Conservation (phyloP, 2,329 filamentous ascomycete genomes). For the Aureobasidium namibiae region DNA sequence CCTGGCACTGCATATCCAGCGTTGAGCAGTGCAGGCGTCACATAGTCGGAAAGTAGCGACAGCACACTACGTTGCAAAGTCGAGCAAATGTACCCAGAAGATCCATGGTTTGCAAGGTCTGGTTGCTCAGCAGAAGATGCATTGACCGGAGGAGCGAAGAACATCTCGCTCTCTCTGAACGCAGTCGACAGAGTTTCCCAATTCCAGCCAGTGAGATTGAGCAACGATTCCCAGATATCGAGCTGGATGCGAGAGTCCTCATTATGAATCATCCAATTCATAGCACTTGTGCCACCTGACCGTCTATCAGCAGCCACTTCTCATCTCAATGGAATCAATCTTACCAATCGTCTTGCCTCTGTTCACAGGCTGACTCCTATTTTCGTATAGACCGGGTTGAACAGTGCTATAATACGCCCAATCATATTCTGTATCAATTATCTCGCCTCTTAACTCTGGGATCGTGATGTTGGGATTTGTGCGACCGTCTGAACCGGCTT, state of each 20-base stretch:
- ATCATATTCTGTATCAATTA: constrained; percentile 20
- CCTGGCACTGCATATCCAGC: neutral
- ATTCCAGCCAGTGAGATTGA: constrained; percentile 7
- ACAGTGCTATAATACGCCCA: constrained; percentile 20
- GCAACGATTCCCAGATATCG: constrained; percentile 1
- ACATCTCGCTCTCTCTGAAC: neutral
- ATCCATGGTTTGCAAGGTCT: neutral
- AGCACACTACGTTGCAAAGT: constrained; percentile 1
- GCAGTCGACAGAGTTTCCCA: neutral
- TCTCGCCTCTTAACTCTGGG: constrained; percentile 10
- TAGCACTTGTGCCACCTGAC: neutral
- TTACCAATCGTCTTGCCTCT: constrained; percentile 2
- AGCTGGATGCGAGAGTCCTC: constrained; percentile 4
- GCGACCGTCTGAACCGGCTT: constrained; percentile 17
- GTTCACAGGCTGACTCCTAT: neutral
- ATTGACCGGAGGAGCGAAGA: neutral
- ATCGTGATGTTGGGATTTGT: constrained; percentile 8
- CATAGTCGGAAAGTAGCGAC: neutral
- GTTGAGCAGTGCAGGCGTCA: neutral
- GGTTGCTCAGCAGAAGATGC: neutral
- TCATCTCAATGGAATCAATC: rapidly evolving
- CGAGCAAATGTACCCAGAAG: constrained; percentile 1
- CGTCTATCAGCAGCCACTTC: neutral
- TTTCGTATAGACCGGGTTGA: constrained; percentile 12
- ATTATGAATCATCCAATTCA: constrained; percentile 5